Percentiles rank a stretch among this genome's conserved stretches.
Evolutionary conservation across 129 eudicot genomes (phyloP).

Genomic region (Lactuca saligna): DNA sequence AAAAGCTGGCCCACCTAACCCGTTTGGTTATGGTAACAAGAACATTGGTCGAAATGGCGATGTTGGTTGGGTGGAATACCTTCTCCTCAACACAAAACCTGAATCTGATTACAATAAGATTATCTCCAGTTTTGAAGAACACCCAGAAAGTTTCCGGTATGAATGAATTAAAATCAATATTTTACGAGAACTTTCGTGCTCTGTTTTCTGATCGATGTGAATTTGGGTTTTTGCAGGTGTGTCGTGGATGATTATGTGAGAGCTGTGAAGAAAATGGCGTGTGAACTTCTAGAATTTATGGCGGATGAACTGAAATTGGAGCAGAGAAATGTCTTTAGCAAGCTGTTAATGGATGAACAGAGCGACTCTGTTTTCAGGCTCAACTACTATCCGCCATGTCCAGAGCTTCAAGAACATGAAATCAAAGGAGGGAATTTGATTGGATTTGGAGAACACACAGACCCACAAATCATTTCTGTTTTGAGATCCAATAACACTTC

Average conservation of each 20-base stretch:
- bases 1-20: slow-evolving; percentile 60
- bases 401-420: slow-evolving; percentile 30
- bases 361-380: slow-evolving; percentile 42
- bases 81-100: slow-evolving; percentile 53
- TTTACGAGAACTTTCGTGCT: not conserved
- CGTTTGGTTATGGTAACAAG: slow-evolving; percentile 81
- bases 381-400: slow-evolving; percentile 39
- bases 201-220: not conserved
- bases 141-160: slow-evolving; percentile 51
- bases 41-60: slow-evolving; percentile 73
- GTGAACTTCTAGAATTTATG: slow-evolving; percentile 66
- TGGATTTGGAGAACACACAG: slow-evolving; percentile 42
- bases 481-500: slow-evolving; percentile 56
- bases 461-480: slow-evolving; percentile 44
- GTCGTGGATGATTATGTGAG: slow-evolving; percentile 53
- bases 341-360: slow-evolving; percentile 46
- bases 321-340: slow-evolving; percentile 61
- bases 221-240: slow-evolving; percentile 29
- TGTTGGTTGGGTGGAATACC: slow-evolving; percentile 79
- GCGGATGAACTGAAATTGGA: slow-evolving; percentile 75
- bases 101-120: slow-evolving; percentile 32
- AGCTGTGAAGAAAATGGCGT: slow-evolving; percentile 66
- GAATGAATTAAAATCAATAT: not conserved
- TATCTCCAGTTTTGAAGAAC: slow-evolving; percentile 36
- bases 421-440: slow-evolving; percentile 31